phyloP scores from a whole-genome alignment of 805 yeast genomes.

The Aciculoconidium aculeatum region DNA sequence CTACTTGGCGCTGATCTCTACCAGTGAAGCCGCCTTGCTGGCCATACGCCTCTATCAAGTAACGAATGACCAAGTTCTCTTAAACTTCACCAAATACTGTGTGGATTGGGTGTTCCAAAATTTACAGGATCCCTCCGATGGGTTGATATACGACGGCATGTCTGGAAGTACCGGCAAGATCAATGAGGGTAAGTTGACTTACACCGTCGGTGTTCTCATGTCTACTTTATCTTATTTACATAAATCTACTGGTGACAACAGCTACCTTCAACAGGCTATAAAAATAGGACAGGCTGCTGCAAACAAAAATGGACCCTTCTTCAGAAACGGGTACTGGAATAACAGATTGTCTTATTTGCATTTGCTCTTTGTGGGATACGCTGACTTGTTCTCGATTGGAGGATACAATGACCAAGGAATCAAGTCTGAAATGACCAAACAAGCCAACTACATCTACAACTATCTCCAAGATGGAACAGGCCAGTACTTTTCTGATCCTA shows the following conservation, averaged over 20 bases:
- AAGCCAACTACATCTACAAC: constrained; percentile 11
- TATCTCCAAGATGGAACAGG: constrained; percentile 12
- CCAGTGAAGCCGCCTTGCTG: constrained; percentile 12
- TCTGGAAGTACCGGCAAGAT: constrained; percentile 3
- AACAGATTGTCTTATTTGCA: constrained; percentile 12
- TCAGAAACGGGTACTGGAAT: constrained; percentile 14
- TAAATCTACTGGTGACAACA: constrained; percentile 5
- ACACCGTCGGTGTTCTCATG: constrained; percentile 11
- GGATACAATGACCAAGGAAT: constrained; percentile 6
- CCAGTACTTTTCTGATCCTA: constrained; percentile 7
- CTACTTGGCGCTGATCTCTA: constrained; percentile 12
- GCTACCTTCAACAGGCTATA: constrained; percentile 7
- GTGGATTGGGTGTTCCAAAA: constrained; percentile 8
- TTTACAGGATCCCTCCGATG: constrained; percentile 12
- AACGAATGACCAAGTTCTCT: constrained; percentile 4
- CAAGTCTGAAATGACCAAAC: constrained; percentile 2
- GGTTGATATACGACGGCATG: constrained; percentile 10
- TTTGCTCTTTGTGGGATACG: constrained; percentile 13
- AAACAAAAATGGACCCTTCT: constrained; percentile 9
- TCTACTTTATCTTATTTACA: constrained; percentile 9
- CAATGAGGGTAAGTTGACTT: constrained; percentile 10
- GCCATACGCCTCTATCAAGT: constrained; percentile 9
- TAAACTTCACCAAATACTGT: constrained; percentile 8
- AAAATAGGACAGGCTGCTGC: constrained; percentile 9
- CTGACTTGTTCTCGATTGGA: constrained; percentile 12